Conservation (phyloP, 163 green algal species). For the Scenedesmus sp. region DNA sequence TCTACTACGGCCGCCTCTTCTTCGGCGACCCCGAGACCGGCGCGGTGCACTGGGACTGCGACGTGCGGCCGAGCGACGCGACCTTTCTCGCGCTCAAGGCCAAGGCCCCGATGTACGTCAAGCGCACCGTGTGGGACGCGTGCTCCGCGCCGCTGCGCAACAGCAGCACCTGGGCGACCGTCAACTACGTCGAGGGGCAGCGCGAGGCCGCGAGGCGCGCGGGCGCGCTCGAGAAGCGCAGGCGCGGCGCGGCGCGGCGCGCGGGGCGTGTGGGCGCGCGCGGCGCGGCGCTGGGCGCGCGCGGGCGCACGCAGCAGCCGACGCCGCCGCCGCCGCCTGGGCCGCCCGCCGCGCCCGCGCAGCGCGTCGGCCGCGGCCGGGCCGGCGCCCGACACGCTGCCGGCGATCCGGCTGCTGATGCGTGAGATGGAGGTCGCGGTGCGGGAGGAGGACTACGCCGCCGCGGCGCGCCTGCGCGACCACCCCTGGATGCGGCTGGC, state of each 20-base stretch:
- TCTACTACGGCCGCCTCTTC: slow-evolving; percentile 64
- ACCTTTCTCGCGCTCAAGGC: slow-evolving; percentile 75
- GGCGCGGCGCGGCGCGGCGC: neutral
- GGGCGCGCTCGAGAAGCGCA: neutral
- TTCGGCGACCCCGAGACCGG: slow-evolving; percentile 69
- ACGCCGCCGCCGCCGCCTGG: neutral
- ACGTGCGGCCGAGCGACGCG: slow-evolving; percentile 81
- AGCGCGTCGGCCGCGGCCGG: neutral
- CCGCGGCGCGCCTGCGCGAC: slow-evolving; percentile 68
- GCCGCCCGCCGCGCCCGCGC: neutral
- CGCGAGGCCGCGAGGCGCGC: slow-evolving; percentile 22
- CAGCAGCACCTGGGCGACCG: slow-evolving; percentile 43
- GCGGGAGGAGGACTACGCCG: slow-evolving; percentile 60
- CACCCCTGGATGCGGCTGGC: slow-evolving; percentile 81
- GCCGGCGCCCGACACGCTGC: slow-evolving; percentile 13
- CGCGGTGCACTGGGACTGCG: slow-evolving; percentile 70
- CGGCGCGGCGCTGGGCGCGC: neutral
- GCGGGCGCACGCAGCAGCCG: neutral
- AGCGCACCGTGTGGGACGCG: slow-evolving; percentile 65
- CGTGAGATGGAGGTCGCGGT: slow-evolving; percentile 79
- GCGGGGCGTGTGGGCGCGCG: neutral
- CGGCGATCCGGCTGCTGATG: slow-evolving; percentile 63
- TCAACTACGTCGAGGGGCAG: slow-evolving; percentile 36
- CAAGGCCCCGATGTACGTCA: slow-evolving; percentile 64
- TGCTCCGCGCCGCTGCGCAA: slow-evolving; percentile 45